A percentile compares a stretch with the other conserved stretches of the same genome.
Conservation (phyloP, 768 basidiomycete species). For the Calocera viscosa region DNA sequence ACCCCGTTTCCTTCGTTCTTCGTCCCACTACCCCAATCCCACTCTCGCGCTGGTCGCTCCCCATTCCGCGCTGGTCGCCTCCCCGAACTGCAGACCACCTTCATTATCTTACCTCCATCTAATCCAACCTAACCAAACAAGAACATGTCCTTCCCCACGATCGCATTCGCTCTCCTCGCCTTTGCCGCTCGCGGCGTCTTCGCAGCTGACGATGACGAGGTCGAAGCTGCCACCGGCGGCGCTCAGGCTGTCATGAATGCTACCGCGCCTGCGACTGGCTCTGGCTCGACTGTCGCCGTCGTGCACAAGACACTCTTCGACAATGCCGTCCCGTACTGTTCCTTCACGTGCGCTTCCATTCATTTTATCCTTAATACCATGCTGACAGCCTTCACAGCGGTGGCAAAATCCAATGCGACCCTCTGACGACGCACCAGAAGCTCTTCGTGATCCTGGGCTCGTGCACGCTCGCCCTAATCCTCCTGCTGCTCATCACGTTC, state of each 20-base stretch:
- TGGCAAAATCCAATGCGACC: background rate
- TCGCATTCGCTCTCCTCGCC: background rate
- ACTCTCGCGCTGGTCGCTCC: background rate
- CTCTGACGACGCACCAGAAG: slow-evolving; percentile 4
- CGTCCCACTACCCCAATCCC: background rate
- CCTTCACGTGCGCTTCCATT: background rate
- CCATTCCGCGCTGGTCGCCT: slow-evolving; percentile 7
- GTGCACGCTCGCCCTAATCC: background rate
- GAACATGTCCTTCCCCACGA: background rate
- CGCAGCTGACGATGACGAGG: background rate
- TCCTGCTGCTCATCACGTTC: background rate
- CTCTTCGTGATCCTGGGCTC: background rate
- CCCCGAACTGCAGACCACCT: background rate
- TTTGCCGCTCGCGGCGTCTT: background rate
- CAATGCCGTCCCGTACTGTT: background rate
- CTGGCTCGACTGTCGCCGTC: background rate
- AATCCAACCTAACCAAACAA: background rate
- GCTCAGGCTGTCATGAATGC: background rate
- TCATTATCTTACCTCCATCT: background rate
- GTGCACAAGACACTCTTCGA: background rate
- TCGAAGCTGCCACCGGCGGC: background rate
- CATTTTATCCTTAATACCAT: background rate
- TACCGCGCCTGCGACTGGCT: background rate
- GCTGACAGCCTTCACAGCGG: background rate
- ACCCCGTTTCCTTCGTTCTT: background rate